Conservation (phyloP, 2,329 filamentous ascomycete genomes). For the Diaporthe aspalathi region DNA sequence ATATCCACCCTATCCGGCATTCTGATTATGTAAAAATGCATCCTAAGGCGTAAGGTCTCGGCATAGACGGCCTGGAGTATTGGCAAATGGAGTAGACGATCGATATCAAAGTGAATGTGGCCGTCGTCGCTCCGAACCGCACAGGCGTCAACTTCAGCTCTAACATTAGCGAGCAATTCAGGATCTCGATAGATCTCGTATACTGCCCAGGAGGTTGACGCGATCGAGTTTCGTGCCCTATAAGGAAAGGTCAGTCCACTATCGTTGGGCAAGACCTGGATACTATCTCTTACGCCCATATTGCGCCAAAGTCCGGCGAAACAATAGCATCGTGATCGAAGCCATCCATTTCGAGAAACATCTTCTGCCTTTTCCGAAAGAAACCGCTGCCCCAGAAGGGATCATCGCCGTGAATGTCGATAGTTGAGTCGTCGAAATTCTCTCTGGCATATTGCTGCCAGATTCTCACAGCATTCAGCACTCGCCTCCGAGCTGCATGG, state of each 20-base stretch:
- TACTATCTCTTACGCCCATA: neutral
- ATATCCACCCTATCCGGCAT: slow-evolving; percentile 42
- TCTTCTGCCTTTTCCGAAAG: neutral
- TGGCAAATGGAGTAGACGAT: slow-evolving; percentile 42
- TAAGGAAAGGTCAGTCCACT: fast-evolving
- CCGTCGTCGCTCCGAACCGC: neutral
- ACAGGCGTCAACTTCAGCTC: neutral
- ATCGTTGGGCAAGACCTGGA: no score
- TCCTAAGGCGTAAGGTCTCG: slow-evolving; percentile 46
- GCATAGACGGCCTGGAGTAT: slow-evolving; percentile 46
- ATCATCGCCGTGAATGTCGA: neutral
- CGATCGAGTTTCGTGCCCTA: neutral
- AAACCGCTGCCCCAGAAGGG: slow-evolving; percentile 4
- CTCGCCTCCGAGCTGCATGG: neutral
- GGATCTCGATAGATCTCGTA: neutral
- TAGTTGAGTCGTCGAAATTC: neutral
- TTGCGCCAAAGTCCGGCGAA: neutral
- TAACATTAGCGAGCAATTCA: neutral
- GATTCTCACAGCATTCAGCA: neutral
- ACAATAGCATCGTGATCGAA: neutral
- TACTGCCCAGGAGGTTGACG: neutral
- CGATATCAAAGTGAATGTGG: slow-evolving; percentile 8
- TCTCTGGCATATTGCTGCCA: neutral
- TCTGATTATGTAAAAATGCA: slow-evolving; percentile 47
- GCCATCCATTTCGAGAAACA: neutral